Conservation (phyloP, 1,139 yeast genomes). For the Kurtzmaniella natalensis region DNA sequence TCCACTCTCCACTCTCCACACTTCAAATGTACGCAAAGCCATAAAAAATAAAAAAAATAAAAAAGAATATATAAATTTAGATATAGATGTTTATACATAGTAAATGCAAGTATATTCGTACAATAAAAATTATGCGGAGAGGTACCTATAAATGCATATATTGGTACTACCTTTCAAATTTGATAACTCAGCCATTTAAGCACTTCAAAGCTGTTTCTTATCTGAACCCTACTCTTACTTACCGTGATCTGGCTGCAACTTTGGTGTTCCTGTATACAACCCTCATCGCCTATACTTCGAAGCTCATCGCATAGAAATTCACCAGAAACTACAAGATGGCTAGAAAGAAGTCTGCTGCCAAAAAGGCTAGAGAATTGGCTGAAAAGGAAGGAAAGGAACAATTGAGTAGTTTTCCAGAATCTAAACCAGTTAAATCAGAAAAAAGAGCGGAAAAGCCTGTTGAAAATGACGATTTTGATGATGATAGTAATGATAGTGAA, state of each 20-base stretch:
- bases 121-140: too few species aligned
- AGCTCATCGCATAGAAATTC: conserved; percentile 5
- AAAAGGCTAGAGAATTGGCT: conserved; percentile 60
- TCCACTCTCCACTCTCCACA: too few species aligned
- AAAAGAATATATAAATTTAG: too few species aligned
- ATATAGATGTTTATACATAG: too few species aligned
- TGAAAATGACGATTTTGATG: conserved; percentile 14
- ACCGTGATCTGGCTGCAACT: too few species aligned
- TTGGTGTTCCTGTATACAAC: not conserved
- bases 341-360: conserved; percentile 86
- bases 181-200: not conserved
- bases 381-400: conserved; percentile 9
- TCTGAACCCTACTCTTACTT: too few species aligned
- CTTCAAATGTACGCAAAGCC: too few species aligned
- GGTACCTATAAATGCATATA: too few species aligned
- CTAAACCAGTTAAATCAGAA: conserved; percentile 9
- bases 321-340: conserved; percentile 48
- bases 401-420: not conserved
- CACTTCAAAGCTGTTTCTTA: not conserved
- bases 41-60: too few species aligned
- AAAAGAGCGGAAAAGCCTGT: conserved; percentile 16
- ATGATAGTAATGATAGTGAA: conserved; percentile 18
- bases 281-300: too few species aligned
- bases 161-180: too few species aligned
- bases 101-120: too few species aligned